These are phyloP conservation scores for Dryadomyces quercus-mongolicae DNA, from an alignment of 2,329 filamentous ascomycete species.

Conservation along the genomic window DNA sequence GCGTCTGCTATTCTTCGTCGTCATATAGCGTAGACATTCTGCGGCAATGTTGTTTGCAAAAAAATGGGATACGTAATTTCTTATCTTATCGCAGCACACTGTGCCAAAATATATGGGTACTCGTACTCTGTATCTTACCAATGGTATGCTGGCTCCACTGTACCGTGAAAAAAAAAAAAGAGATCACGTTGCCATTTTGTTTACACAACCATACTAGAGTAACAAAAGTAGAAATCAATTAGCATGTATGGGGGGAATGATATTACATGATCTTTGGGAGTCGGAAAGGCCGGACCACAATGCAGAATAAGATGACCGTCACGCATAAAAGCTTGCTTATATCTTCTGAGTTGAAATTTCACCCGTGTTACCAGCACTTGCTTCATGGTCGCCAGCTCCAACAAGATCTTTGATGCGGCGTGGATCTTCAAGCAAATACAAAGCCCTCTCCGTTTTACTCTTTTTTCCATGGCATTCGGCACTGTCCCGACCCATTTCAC, in stretches of 20 bases:
- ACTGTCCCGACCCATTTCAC: slow-evolving; percentile 18
- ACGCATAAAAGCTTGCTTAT: neutral
- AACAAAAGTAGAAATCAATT: no score
- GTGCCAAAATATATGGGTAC: neutral
- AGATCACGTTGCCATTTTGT: neutral
- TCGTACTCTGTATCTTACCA: no score
- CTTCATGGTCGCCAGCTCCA: neutral
- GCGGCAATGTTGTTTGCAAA: neutral
- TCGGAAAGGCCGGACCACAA: neutral
- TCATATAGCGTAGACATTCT: no score
- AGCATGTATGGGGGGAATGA: no score
- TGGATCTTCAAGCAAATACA: slow-evolving; percentile 39
- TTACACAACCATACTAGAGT: no score
- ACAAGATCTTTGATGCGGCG: slow-evolving; percentile 24
- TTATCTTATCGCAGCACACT: neutral
- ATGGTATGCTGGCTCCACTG: no score
- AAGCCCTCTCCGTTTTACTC: slow-evolving; percentile 40
- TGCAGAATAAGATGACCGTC: neutral
- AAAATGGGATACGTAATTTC: neutral
- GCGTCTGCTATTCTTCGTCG: no score
- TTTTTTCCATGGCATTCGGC: slow-evolving; percentile 16
- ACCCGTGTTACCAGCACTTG: neutral
- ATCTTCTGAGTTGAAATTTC: neutral
- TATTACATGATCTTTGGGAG: neutral
- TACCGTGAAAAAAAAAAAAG: neutral